Base-by-base conservation (phyloP, 2,329 filamentous ascomycete species). In the Magnaporthiopsis poae region DNA sequence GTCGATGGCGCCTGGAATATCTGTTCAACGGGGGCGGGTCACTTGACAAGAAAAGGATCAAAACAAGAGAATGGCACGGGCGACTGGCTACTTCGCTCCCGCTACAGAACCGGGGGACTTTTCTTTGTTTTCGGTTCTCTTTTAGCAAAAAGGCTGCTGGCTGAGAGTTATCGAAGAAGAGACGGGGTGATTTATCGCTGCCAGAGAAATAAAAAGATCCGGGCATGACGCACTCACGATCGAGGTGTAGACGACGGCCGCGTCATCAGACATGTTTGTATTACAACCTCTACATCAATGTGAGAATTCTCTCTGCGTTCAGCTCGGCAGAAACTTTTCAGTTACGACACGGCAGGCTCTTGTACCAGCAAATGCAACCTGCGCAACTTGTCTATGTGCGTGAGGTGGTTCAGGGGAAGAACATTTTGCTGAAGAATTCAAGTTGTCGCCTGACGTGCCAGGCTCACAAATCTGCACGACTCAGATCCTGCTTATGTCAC, bases 11-110 rank as follows among this genome's bases (percentile, higher is more conserved):
- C 46, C 46, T 56, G 46, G 46, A 56, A n/a, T 56, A n/a, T 56
- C 21, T n/a, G 21, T 56, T 56, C 46, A 56, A 33, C 27, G 60
- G 39, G 21, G 62, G 29, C 62, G 29, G 64, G 52, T 35, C 35
- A 60, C 52, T 63, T 64, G 56, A 61, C 60, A 60, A 61, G 60
- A 3, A 65, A 29, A 56, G 52, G 52, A 39, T 21, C 46, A n/a
- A 25, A 56, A 63, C 46, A 64, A 59, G 56, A 68, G 63, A 68
- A 60, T n/a, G 63, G 60, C 25, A 61, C 31, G 25, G 60, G 60
- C 27, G 60, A 61, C 60, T 61, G 60, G 60, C 60, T 61, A 31
- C 60, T 61, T 56, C 46, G 46, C 46, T 56, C 46, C 46, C 46
- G 46, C 46, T 9, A 29, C 27, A 31, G 11, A 61, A 3, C 12